A percentile compares a stretch with the other conserved stretches of the same genome.
Evolutionary conservation across 306 rosid genomes (phyloP).

Genomic region (Herpetospermum pedunculosum): DNA sequence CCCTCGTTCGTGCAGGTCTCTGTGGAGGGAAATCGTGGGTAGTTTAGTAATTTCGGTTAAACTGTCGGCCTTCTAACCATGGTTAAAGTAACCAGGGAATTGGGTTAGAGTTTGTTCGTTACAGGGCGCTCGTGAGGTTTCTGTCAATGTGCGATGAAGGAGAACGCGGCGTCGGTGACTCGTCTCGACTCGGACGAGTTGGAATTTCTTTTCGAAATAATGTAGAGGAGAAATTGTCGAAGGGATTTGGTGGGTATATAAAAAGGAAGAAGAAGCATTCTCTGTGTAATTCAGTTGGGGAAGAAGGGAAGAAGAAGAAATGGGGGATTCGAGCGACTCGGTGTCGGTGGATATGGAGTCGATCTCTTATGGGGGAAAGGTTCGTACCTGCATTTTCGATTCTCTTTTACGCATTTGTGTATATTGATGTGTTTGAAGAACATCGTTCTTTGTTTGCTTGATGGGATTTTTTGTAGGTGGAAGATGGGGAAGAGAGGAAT

Average conservation of each 20-base stretch:
- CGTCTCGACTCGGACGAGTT: constrained; percentile 48
- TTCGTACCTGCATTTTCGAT: constrained; percentile 32
- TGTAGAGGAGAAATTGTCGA: neutral
- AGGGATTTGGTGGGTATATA: constrained; percentile 19
- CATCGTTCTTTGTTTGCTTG: neutral
- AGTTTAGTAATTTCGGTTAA: neutral
- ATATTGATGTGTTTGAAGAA: neutral
- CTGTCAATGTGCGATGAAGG: constrained; percentile 13
- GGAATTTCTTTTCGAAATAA: neutral
- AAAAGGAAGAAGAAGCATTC: constrained; percentile 19
- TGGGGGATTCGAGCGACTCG: constrained; percentile 76
- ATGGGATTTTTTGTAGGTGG: no score
- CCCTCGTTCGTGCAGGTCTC: neutral
- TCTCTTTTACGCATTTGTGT: neutral
- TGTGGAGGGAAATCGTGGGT: neutral
- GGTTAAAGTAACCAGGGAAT: constrained; percentile 40
- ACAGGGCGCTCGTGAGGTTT: constrained; percentile 46
- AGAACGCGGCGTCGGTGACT: constrained; percentile 83
- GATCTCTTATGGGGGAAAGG: constrained; percentile 60
- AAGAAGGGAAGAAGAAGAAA: neutral
- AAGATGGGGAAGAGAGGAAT: constrained; percentile 8
- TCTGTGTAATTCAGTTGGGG: neutral
- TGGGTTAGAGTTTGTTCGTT: constrained; percentile 29
- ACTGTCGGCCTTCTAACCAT: constrained; percentile 70
- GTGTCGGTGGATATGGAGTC: constrained; percentile 83